Percentiles rank a stretch among this genome's conserved stretches.
Conservation (phyloP, 768 basidiomycete genomes). For the Thelephora aurantiotincta region DNA sequence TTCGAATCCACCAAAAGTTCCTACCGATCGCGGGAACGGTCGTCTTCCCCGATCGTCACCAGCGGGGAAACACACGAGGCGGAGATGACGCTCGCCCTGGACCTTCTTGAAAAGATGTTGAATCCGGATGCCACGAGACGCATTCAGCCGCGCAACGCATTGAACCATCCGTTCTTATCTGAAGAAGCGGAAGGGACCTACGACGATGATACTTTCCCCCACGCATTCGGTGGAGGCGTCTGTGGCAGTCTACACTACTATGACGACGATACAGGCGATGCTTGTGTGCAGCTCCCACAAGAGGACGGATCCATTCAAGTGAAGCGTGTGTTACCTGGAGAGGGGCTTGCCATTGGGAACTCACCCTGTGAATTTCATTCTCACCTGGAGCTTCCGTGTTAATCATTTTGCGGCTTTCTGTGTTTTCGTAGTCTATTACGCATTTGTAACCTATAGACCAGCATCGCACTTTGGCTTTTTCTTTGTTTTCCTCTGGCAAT, state of each 20-base stretch:
- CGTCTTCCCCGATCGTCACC: slow-evolving; percentile 14
- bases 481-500: not conserved
- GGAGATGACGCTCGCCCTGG: slow-evolving; percentile 55
- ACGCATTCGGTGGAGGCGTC: slow-evolving; percentile 50
- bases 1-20: slow-evolving; percentile 10
- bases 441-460: too few species aligned
- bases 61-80: slow-evolving; percentile 27
- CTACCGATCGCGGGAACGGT: slow-evolving; percentile 11
- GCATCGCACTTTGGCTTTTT: not conserved
- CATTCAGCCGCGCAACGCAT: slow-evolving; percentile 59
- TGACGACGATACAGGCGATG: slow-evolving; percentile 45
- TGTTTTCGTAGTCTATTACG: too few species aligned
- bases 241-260: slow-evolving; percentile 48
- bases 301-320: slow-evolving; percentile 10
- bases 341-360: slow-evolving; percentile 19
- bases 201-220: slow-evolving; percentile 60
- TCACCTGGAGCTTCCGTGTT: slow-evolving; percentile 4
- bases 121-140: slow-evolving; percentile 67
- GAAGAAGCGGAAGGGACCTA: slow-evolving; percentile 39
- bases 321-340: slow-evolving; percentile 12
- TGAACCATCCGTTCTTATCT: slow-evolving; percentile 68
- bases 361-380: slow-evolving; percentile 20
- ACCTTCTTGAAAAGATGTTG: slow-evolving; percentile 61
- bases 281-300: slow-evolving; percentile 30
- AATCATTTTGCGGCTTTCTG: not conserved